Percentiles rank a stretch among this genome's conserved stretches.
These are phyloP conservation scores for Tephrocybe sp. DNA, from an alignment of 768 basidiomycete genomes.

Conservation along the genomic window DNA sequence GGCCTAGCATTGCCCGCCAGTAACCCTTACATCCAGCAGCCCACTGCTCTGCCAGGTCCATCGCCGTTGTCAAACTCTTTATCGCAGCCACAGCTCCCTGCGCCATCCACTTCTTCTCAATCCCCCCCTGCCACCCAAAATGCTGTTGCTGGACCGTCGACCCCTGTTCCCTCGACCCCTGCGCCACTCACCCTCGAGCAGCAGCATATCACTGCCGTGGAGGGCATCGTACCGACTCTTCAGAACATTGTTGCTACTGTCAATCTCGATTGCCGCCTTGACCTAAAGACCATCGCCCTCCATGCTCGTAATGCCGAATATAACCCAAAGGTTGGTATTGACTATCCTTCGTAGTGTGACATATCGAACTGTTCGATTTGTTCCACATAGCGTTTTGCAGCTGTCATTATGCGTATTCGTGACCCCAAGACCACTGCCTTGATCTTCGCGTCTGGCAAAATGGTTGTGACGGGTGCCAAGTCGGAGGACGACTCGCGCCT, in stretches of 20 bases:
- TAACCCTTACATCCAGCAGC: slow-evolving; percentile 42
- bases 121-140: slow-evolving; percentile 31
- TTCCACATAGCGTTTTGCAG: slow-evolving; percentile 94
- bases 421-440: slow-evolving; percentile 99
- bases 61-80: slow-evolving; percentile 61
- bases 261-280: slow-evolving; percentile 94
- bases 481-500: slow-evolving; percentile 96
- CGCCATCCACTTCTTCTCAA: slow-evolving; percentile 26
- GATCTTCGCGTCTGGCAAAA: slow-evolving; percentile 99
- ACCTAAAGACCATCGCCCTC: slow-evolving; percentile 97
- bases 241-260: slow-evolving; percentile 99
- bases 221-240: slow-evolving; percentile 97
- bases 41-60: slow-evolving; percentile 46
- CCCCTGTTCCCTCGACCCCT: slow-evolving; percentile 65
- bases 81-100: slow-evolving; percentile 35
- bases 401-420: slow-evolving; percentile 99
- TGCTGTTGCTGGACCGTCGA: slow-evolving; percentile 56
- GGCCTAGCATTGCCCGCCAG: slow-evolving; percentile 62
- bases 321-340: slow-evolving; percentile 95
- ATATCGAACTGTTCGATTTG: slow-evolving; percentile 65
- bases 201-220: slow-evolving; percentile 94
- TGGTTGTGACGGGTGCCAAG: slow-evolving; percentile 99
- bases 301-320: slow-evolving; percentile 99
- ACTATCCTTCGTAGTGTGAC: slow-evolving; percentile 41
- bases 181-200: slow-evolving; percentile 82